A percentile compares a stretch with the other conserved stretches of the same genome.
Conservation (phyloP, 2,329 filamentous ascomycete genomes). For the Calonectria leucothoes region DNA sequence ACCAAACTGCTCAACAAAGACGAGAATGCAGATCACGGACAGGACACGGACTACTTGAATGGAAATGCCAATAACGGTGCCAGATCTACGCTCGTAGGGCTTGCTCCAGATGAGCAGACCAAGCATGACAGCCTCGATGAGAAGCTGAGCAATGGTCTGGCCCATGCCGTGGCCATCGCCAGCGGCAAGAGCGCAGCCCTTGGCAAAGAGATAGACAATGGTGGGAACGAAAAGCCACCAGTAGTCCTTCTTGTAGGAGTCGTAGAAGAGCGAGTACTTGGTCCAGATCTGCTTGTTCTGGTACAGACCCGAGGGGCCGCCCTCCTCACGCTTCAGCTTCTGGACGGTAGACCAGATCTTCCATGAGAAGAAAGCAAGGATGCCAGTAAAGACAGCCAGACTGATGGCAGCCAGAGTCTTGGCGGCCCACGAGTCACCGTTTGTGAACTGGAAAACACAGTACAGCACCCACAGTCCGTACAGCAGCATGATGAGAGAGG, state of each 20-base stretch:
- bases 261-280: constrained; percentile 98
- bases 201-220: constrained; percentile 91
- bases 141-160: constrained; percentile 83
- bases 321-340: constrained; percentile 79
- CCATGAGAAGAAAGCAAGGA: constrained; percentile 86
- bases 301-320: constrained; percentile 79
- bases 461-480: constrained; percentile 97
- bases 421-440: constrained; percentile 94
- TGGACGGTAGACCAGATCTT: constrained; percentile 84
- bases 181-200: constrained; percentile 86
- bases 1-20: constrained; percentile 94
- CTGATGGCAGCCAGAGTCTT: constrained; percentile 86
- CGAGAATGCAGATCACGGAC: constrained; percentile 87
- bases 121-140: constrained; percentile 85
- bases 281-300: constrained; percentile 92
- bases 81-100: constrained; percentile 87
- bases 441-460: constrained; percentile 94
- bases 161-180: constrained; percentile 86
- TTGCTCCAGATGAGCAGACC: constrained; percentile 83
- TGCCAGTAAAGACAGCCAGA: constrained; percentile 80
- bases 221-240: constrained; percentile 97
- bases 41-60: constrained; percentile 91
- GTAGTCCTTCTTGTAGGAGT: constrained; percentile 91
- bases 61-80: constrained; percentile 92
- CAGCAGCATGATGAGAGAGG: constrained; percentile 87